Evolutionary conservation across 495 filamentous ascomycete species (phyloP).

Genomic region (Tirmania nivea): DNA sequence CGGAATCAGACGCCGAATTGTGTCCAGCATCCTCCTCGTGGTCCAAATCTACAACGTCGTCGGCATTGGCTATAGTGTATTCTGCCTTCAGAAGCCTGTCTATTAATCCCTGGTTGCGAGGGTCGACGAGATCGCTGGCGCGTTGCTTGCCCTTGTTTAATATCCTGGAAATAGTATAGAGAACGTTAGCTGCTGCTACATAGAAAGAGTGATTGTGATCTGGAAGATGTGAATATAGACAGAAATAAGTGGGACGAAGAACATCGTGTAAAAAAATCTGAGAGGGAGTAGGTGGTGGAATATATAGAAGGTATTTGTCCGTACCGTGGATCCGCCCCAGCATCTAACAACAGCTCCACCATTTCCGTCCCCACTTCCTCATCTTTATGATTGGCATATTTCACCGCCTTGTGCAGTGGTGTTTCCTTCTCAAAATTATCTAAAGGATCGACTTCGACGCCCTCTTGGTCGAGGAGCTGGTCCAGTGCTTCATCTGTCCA

Average conservation of each 20-base stretch:
- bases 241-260: no score
- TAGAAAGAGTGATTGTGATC: no score
- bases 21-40: constrained; percentile 14
- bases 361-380: constrained; percentile 42
- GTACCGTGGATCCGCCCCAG: constrained; percentile 47
- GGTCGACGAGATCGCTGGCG: constrained; percentile 48
- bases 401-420: constrained; percentile 70
- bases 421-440: constrained; percentile 69
- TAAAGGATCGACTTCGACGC: constrained; percentile 79
- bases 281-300: no score
- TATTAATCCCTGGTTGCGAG: constrained; percentile 44
- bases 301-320: no score
- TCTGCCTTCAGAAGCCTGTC: constrained; percentile 53
- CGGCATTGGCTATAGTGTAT: constrained; percentile 29
- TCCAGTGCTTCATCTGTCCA: constrained; percentile 68
- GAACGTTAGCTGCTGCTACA: constrained; percentile 22
- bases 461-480: constrained; percentile 75
- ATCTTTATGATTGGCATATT: constrained; percentile 54
- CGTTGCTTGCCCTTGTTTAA: constrained; percentile 51
- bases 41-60: constrained; percentile 16
- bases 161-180: constrained; percentile 22
- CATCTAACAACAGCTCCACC: constrained; percentile 80
- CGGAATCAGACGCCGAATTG: constrained; percentile 19
- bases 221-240: no score
- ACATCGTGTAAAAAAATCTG: no score